phyloP scores from a whole-genome alignment of 352 stramenopile species.

The Phytophthora multivora region DNA sequence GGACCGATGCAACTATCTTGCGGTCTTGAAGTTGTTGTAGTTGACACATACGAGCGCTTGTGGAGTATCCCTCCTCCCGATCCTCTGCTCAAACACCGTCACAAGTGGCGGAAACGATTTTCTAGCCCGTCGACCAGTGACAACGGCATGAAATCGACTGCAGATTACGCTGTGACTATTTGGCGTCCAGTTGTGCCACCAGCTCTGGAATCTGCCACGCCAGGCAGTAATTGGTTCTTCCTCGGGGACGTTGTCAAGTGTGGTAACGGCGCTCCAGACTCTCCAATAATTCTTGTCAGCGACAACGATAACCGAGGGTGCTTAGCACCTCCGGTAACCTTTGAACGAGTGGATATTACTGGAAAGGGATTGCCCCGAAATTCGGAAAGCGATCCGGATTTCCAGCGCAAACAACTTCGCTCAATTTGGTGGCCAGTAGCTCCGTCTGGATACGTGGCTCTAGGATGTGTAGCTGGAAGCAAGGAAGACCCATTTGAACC shows the following conservation, averaged over 20 bases:
- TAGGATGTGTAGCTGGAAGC: constrained; percentile 79
- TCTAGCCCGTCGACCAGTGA: constrained; percentile 6
- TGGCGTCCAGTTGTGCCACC: constrained; percentile 66
- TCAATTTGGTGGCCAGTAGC: constrained; percentile 87
- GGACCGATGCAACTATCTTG: constrained; percentile 71
- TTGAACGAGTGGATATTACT: constrained; percentile 83
- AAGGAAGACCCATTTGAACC: constrained; percentile 84
- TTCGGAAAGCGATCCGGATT: constrained; percentile 70
- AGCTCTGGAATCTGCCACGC: constrained; percentile 36
- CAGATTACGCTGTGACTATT: constrained; percentile 69
- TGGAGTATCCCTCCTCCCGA: constrained; percentile 85
- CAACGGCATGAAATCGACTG: constrained; percentile 42
- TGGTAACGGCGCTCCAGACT: constrained; percentile 59
- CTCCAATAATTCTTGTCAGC: constrained; percentile 61
- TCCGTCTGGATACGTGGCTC: constrained; percentile 71
- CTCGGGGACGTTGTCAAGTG: constrained; percentile 75
- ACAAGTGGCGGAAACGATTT: constrained; percentile 80
- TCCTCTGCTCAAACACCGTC: constrained; percentile 76
- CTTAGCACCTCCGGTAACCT: constrained; percentile 66
- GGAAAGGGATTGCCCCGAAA: constrained; percentile 83
- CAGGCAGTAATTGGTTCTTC: constrained; percentile 60
- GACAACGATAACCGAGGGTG: constrained; percentile 54
- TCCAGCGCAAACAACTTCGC: constrained; percentile 84
- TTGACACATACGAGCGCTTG: constrained; percentile 78
- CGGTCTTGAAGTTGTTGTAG: constrained; percentile 74